Evolutionary conservation across 1,284 basidiomycete species (phyloP).

Genomic region (Pyrrhoderma lamaoense): DNA sequence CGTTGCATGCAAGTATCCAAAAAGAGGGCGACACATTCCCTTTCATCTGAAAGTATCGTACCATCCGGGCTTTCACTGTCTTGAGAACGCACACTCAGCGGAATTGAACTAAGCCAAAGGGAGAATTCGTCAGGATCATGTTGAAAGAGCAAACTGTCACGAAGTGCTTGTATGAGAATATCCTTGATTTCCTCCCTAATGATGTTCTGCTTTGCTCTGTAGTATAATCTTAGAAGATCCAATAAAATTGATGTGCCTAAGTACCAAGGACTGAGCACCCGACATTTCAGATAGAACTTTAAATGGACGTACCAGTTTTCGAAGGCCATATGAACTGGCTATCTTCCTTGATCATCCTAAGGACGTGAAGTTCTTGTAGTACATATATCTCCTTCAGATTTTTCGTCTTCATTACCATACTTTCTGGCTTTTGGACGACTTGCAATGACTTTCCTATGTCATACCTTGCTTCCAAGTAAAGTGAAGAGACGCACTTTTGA

Average conservation of each 20-base stretch:
- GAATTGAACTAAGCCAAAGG: slow-evolving; percentile 68
- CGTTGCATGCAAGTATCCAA: slow-evolving; percentile 83
- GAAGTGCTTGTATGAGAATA: slow-evolving; percentile 58
- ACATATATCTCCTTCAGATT: slow-evolving; percentile 42
- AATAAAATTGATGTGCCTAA: slow-evolving; percentile 41
- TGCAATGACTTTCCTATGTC: slow-evolving; percentile 78
- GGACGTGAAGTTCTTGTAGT: slow-evolving; percentile 69
- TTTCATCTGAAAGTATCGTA: slow-evolving; percentile 49
- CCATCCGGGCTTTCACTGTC: slow-evolving; percentile 43
- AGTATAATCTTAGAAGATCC: slow-evolving; percentile 60
- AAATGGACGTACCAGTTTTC: slow-evolving; percentile 50
- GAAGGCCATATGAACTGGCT: slow-evolving; percentile 73
- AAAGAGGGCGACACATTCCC: slow-evolving; percentile 58
- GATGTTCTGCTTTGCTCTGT: slow-evolving; percentile 41
- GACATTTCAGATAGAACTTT: slow-evolving; percentile 23
- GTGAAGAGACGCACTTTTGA: slow-evolving; percentile 64
- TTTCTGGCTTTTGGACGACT: slow-evolving; percentile 33
- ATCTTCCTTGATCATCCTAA: slow-evolving; percentile 64
- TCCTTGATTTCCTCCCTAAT: slow-evolving; percentile 49
- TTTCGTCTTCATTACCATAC: slow-evolving; percentile 20
- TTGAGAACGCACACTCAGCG: slow-evolving; percentile 31
- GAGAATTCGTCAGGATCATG: slow-evolving; percentile 68
- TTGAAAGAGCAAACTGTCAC: slow-evolving; percentile 73
- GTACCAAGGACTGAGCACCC: slow-evolving; percentile 36
- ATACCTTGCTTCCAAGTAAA: slow-evolving; percentile 75